Conservation (phyloP, 495 filamentous ascomycete species). For the Hyaloscypha finlandica region DNA sequence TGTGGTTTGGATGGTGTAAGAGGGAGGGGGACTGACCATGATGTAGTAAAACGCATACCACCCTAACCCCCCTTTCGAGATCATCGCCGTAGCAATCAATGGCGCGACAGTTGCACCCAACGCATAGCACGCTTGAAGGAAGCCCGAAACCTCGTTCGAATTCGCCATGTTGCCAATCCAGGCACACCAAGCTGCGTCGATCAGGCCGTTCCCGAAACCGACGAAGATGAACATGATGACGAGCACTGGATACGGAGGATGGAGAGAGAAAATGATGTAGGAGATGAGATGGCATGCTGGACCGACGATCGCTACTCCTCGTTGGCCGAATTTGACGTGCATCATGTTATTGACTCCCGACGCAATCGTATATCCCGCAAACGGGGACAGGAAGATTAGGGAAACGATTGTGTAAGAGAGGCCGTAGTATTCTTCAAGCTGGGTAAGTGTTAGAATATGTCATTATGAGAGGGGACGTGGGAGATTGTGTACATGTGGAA, state of each 20-base stretch:
- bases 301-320: constrained; percentile 69
- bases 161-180: constrained; percentile 76
- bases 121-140: constrained; percentile 74
- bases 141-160: constrained; percentile 68
- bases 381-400: constrained; percentile 78
- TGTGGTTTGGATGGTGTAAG: constrained; percentile 33
- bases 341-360: constrained; percentile 65
- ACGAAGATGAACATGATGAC: constrained; percentile 67
- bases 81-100: constrained; percentile 72
- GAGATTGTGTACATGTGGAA: constrained; percentile 48
- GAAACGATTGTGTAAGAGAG: constrained; percentile 79
- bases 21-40: constrained; percentile 33
- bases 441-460: neutral
- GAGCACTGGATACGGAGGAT: constrained; percentile 76
- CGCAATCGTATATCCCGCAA: constrained; percentile 74
- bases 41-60: constrained; percentile 72
- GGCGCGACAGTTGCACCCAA: constrained; percentile 74
- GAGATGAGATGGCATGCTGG: constrained; percentile 66
- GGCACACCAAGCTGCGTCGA: constrained; percentile 76
- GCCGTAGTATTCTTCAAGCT: constrained; percentile 65
- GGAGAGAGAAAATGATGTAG: constrained; percentile 65
- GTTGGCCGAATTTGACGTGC: constrained; percentile 63
- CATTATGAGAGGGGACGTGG: neutral
- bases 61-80: constrained; percentile 50
- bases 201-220: constrained; percentile 72